Conservation (phyloP, 2,329 filamentous ascomycete species). For the Cladophialophora carrionii region DNA sequence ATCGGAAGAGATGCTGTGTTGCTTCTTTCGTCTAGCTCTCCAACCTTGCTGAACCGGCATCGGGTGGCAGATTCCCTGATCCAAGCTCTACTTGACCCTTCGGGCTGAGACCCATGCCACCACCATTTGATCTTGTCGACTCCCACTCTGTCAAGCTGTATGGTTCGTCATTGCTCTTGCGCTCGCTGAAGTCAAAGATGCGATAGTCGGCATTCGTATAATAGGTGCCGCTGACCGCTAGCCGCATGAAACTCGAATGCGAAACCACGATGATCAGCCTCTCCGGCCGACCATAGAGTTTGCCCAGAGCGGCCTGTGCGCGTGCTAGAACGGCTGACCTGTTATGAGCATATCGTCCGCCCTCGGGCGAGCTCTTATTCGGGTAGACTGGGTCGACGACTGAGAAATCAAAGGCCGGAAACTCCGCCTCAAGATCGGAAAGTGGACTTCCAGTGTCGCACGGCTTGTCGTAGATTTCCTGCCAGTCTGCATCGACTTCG, state of each 20-base stretch:
- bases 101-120: slow-evolving; percentile 2
- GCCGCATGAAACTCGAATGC: slow-evolving; percentile 7
- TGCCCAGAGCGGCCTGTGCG: not conserved
- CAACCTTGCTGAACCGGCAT: not conserved
- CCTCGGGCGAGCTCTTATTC: not conserved
- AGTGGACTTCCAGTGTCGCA: slow-evolving; percentile 2
- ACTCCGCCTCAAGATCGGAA: not conserved
- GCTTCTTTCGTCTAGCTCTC: not conserved
- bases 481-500: slow-evolving; percentile 6
- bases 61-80: not conserved
- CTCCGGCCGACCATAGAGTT: not conserved
- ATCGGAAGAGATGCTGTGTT: not conserved
- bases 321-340: not conserved
- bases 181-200: slow-evolving; percentile 6
- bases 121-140: slow-evolving; percentile 4
- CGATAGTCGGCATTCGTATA: slow-evolving; percentile 12
- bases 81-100: slow-evolving; percentile 3
- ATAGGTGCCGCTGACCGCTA: not conserved
- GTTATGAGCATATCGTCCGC: not conserved
- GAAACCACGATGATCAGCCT: slow-evolving; percentile 2
- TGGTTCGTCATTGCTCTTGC: not conserved
- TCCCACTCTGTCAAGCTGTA: slow-evolving; percentile 1
- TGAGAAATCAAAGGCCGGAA: not conserved
- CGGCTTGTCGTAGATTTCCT: slow-evolving; percentile 8
- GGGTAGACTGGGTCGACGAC: slow-evolving; percentile 7